These are phyloP conservation scores for Nicotiana noctiflora DNA, from an alignment of 257 asterid species.

Conservation along the genomic window DNA sequence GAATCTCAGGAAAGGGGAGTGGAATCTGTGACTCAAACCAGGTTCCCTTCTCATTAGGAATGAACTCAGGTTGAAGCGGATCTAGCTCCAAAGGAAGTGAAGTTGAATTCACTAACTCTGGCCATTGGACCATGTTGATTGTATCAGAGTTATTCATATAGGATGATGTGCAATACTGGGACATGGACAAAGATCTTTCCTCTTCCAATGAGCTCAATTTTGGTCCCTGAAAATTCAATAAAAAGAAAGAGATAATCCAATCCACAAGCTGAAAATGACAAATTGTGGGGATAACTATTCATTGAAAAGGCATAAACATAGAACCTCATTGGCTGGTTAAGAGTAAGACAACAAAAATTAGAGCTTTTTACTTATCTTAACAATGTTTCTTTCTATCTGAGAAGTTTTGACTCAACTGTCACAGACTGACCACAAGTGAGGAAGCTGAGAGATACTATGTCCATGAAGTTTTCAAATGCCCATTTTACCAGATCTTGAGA, in stretches of 20 bases:
- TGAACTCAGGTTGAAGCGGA: conserved; percentile 15
- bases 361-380: neutral
- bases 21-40: conserved; percentile 15
- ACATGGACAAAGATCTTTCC: conserved; percentile 17
- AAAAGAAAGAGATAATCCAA: neutral
- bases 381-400: neutral
- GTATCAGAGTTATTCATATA: conserved; percentile 6
- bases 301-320: neutral
- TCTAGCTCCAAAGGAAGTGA: conserved; percentile 15
- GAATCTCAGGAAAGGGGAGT: conserved; percentile 28
- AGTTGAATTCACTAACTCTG: conserved; percentile 19
- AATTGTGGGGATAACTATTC: neutral
- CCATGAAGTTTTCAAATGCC: neutral
- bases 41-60: conserved; percentile 14
- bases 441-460: neutral
- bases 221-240: conserved; percentile 26
- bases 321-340: neutral
- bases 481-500: neutral
- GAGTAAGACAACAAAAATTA: neutral
- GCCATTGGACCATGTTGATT: conserved; percentile 18
- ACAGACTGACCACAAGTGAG: neutral
- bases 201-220: conserved; percentile 23
- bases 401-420: neutral
- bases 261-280: neutral
- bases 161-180: conserved; percentile 31